Evolutionary conservation across 192 early-diverging fungal genomes (phyloP), one percentile per base, ranked within the genome.

Genomic region (Geosiphon pyriformis): DNA sequence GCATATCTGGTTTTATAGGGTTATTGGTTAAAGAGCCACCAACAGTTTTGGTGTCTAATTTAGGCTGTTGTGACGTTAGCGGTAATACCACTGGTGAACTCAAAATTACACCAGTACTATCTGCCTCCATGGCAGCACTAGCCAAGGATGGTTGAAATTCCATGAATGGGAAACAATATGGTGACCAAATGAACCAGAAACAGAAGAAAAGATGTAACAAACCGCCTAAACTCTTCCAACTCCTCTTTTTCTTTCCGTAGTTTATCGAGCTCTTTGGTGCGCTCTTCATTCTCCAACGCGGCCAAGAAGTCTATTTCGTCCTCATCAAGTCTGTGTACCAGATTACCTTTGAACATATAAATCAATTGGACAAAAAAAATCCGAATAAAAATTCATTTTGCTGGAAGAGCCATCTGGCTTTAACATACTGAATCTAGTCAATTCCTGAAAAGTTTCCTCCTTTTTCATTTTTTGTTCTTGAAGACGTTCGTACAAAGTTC

Each of bases 401-500:
- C n/a, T n/a, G n/a, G n/a, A n/a, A n/a, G n/a, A n/a, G n/a, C n/a
- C n/a, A n/a, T n/a, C n/a, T n/a, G n/a, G n/a, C n/a, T n/a, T 11
- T 15, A 18, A 65, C 50, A 49, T 78, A 72, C 82, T 79, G 22
- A 82, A 77, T 27, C 80, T 76, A 11, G 75, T 84, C 10, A 78
- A 78, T 67, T 90, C 88, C 26, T 74, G 73, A 64, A 83, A 79
- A 6, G 82, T 76, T 30, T 88, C 88, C 32, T 78, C 78, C 54
- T 90, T 90, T 33, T 76, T 72, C 27, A 71, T 72, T 50, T 79
- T 81, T 66, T 90, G 87, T 65, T 88, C 88, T 65, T 88, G 85
- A 17, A 90, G 71, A n/a, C 82, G 82, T 68, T 90, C 88, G 60
- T 81, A 90, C 17, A 90, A 78, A 11, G 88, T 90, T 7, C 88